Evolutionary conservation across 805 yeast species (phyloP).

Genomic region (Zygosaccharomyces gambellarensis): DNA sequence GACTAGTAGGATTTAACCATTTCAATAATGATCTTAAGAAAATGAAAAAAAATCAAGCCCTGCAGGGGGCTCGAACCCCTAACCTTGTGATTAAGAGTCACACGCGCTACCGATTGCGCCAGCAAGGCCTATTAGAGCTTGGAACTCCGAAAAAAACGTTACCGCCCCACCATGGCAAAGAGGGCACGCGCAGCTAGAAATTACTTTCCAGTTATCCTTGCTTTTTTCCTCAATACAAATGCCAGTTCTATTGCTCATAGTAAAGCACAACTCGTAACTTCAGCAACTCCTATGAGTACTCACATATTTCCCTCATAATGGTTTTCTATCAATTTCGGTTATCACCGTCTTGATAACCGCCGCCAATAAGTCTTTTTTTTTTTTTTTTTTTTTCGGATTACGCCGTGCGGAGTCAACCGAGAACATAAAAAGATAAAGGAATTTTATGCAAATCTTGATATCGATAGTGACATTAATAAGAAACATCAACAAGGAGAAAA

Average conservation of each 20-base stretch:
- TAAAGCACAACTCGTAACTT: too few relatives aligned
- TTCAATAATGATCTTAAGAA: too few relatives aligned
- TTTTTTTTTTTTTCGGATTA: not conserved
- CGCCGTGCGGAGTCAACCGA: slow-evolving; percentile 3
- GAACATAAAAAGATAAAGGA: not conserved
- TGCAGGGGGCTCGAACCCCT: slow-evolving; percentile 9
- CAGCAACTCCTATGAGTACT: too few relatives aligned
- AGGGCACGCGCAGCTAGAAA: too few relatives aligned
- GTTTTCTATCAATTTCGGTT: not conserved
- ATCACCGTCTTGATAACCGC: not conserved
- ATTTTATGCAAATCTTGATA: not conserved
- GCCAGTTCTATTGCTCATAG: too few relatives aligned
- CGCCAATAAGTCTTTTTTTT: not conserved
- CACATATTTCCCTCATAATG: too few relatives aligned
- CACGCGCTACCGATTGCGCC: slow-evolving; percentile 9
- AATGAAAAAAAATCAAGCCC: not conserved
- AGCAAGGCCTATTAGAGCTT: slow-evolving; percentile 1
- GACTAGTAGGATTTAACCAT: too few relatives aligned
- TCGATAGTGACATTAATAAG: not conserved
- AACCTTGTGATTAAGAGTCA: slow-evolving; percentile 8
- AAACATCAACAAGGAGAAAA: not conserved
- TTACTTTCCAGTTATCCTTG: too few relatives aligned
- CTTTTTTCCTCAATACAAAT: too few relatives aligned
- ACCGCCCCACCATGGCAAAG: not conserved
- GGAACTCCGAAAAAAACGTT: not conserved